These are phyloP conservation scores for Auricularia sp. DNA, from an alignment of 768 basidiomycete genomes.

Conservation along the genomic window DNA sequence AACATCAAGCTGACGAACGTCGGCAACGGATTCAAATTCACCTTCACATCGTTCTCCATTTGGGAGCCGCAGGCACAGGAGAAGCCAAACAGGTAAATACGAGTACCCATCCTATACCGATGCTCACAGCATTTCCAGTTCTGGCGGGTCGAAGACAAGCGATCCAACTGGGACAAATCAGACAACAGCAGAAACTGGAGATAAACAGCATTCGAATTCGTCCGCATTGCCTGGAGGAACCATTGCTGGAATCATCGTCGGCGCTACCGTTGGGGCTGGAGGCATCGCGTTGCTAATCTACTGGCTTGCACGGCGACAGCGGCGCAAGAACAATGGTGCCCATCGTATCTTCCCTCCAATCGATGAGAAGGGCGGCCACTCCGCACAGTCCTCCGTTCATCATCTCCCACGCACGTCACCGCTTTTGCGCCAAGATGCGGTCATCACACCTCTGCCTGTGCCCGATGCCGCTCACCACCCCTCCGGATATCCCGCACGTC, in stretches of 20 bases:
- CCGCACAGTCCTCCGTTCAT: no score
- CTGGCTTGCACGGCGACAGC: not conserved
- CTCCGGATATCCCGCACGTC: no score
- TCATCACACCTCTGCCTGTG: no score
- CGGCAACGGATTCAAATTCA: not conserved
- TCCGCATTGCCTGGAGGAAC: not conserved
- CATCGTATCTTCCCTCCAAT: not conserved
- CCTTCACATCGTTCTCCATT: not conserved
- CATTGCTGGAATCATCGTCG: not conserved
- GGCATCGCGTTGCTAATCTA: not conserved
- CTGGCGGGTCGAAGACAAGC: not conserved
- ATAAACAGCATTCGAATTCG: not conserved
- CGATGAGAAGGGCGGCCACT: not conserved
- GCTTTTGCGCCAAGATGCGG: no score
- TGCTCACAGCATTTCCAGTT: no score
- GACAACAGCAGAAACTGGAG: not conserved
- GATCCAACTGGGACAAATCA: not conserved
- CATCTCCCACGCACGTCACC: no score
- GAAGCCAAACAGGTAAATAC: no score
- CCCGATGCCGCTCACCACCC: no score
- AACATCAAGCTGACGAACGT: not conserved
- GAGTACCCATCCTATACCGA: no score
- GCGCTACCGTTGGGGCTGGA: not conserved
- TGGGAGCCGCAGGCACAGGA: not conserved
- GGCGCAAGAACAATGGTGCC: not conserved